A percentile compares a stretch with the other conserved stretches of the same genome.
These are phyloP conservation scores for Artemisia tridentata DNA, from an alignment of 129 eudicot species.

Conservation along the genomic window DNA sequence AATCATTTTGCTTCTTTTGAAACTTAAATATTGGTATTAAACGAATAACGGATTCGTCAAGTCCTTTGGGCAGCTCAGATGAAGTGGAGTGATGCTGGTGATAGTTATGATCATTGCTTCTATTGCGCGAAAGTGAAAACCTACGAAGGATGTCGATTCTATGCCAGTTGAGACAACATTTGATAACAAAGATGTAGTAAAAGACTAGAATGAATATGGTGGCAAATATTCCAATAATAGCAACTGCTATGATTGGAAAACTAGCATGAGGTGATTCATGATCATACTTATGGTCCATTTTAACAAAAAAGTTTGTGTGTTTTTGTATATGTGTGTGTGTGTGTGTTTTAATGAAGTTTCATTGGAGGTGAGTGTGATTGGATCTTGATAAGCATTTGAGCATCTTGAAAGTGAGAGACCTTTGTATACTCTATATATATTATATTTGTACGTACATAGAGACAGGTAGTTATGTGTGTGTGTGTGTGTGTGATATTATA, in stretches of 20 bases:
- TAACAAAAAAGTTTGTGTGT: neutral
- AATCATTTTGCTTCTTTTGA: constrained; percentile 27
- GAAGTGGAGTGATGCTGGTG: constrained; percentile 30
- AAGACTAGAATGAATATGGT: constrained; percentile 67
- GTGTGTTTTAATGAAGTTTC: neutral
- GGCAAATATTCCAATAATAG: constrained; percentile 77
- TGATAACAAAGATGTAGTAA: constrained; percentile 89
- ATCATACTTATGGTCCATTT: constrained; percentile 4
- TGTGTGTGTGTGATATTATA: constrained; percentile 4
- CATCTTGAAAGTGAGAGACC: constrained; percentile 28
- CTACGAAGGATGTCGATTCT: constrained; percentile 63
- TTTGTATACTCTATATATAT: too few relatives aligned
- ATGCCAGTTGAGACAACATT: constrained; percentile 86
- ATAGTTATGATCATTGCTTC: neutral
- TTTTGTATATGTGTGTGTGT: neutral
- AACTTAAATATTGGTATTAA: constrained; percentile 66
- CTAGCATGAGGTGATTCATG: constrained; percentile 39
- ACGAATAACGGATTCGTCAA: constrained; percentile 70
- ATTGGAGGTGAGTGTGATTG: constrained; percentile 30
- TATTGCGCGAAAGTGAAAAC: constrained; percentile 54
- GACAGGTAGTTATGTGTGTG: neutral
- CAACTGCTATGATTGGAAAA: constrained; percentile 73
- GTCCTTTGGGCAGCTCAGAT: constrained; percentile 44
- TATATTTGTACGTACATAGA: neutral
- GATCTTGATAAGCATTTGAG: constrained; percentile 42